phyloP scores from a whole-genome alignment of 352 stramenopile species.

The Pythium pectinolyticum region DNA sequence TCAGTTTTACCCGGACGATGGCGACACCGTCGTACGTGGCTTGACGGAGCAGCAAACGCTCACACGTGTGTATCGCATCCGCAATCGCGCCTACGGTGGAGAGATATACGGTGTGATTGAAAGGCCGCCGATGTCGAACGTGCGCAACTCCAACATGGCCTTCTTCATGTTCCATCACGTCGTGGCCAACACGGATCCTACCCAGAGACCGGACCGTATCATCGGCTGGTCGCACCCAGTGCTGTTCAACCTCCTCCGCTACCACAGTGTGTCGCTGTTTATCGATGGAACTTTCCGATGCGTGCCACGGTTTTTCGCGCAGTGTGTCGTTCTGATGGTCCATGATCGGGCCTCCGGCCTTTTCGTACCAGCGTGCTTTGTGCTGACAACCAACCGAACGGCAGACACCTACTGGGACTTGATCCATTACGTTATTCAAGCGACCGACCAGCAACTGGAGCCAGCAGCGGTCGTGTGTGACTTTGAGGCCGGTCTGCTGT shows the following conservation, averaged over 20 bases:
- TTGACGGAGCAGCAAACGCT: conserved; percentile 20
- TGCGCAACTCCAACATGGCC: neutral
- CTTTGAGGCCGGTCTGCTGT: conserved; percentile 9
- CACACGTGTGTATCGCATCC: conserved; percentile 14
- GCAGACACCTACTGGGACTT: conserved; percentile 22
- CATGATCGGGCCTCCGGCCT: conserved; percentile 11
- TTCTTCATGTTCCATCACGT: conserved; percentile 14
- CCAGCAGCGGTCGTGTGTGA: conserved; percentile 7
- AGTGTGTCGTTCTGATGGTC: conserved; percentile 26
- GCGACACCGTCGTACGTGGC: conserved; percentile 7
- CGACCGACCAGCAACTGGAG: conserved; percentile 3
- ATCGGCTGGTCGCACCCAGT: conserved; percentile 23
- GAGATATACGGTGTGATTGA: conserved; percentile 18
- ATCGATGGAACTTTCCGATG: conserved; percentile 30
- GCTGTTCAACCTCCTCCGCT: conserved; percentile 23
- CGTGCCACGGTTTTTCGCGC: conserved; percentile 12
- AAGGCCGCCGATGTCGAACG: conserved; percentile 10
- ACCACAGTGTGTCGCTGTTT: conserved; percentile 20
- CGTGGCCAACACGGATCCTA: neutral
- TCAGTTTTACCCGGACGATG: neutral
- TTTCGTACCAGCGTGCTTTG: conserved; percentile 26
- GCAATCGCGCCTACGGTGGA: conserved; percentile 9
- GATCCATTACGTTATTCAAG: conserved; percentile 1
- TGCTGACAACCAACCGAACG: conserved; percentile 15
- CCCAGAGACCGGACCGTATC: conserved; percentile 2